Percentiles rank a stretch among this genome's conserved stretches.
These are phyloP conservation scores for Chaetomiaceae sp. DNA, from an alignment of 2,329 filamentous ascomycete species.

Conservation along the genomic window DNA sequence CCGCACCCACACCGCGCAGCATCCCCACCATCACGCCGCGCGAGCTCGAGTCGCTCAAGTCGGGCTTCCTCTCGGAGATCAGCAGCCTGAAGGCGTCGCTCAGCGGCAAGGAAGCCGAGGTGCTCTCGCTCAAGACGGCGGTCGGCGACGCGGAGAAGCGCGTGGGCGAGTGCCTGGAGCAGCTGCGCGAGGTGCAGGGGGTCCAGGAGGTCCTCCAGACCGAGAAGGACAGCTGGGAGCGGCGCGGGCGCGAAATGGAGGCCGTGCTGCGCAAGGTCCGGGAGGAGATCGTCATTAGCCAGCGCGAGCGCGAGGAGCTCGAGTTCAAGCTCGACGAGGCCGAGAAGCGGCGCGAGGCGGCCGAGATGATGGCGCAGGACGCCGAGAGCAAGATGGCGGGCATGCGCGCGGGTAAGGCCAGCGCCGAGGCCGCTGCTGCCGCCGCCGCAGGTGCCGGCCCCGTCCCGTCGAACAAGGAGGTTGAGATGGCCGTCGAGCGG, in stretches of 20 bases:
- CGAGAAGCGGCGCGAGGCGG: constrained; percentile 67
- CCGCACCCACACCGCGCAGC: constrained; percentile 84
- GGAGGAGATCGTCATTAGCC: constrained; percentile 71
- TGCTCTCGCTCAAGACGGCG: constrained; percentile 78
- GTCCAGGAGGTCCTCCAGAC: constrained; percentile 65
- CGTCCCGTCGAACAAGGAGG: constrained; percentile 46
- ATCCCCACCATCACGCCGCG: constrained; percentile 86
- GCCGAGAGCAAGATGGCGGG: constrained; percentile 71
- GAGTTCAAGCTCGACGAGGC: constrained; percentile 70
- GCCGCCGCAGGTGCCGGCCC: constrained; percentile 26
- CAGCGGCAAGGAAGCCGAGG: constrained; percentile 89
- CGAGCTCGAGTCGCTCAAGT: constrained; percentile 90
- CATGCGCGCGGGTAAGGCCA: constrained; percentile 59
- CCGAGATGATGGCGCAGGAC: constrained; percentile 70
- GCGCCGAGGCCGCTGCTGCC: constrained; percentile 32
- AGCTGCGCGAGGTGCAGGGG: constrained; percentile 70
- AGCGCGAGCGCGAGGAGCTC: constrained; percentile 77
- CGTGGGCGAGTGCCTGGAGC: constrained; percentile 79
- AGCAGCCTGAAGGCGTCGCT: constrained; percentile 89
- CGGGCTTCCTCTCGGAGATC: constrained; percentile 84
- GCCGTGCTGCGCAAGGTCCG: constrained; percentile 71
- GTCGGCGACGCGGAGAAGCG: constrained; percentile 87
- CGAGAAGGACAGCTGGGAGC: constrained; percentile 80
- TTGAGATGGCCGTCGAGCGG: constrained; percentile 81
- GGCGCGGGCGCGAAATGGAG: constrained; percentile 81